These are phyloP conservation scores for Aphanomyces stellatus DNA, from an alignment of 352 stramenopile species.

Conservation along the genomic window DNA sequence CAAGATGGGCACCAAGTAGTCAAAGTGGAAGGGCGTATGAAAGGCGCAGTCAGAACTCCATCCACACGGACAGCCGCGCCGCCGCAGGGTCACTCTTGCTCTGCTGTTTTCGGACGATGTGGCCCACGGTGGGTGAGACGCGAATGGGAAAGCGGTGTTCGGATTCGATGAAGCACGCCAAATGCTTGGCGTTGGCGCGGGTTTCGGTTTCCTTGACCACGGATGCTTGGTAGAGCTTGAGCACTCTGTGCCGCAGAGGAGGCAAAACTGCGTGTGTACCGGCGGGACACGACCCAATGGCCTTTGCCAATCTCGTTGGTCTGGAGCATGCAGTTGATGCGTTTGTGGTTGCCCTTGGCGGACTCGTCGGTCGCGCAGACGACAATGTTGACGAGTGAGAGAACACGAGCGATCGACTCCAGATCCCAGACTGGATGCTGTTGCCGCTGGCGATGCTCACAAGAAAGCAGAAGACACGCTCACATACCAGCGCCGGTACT, in stretches of 20 bases:
- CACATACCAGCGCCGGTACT: too few species aligned
- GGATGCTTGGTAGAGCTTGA: not conserved
- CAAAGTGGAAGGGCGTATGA: too few species aligned
- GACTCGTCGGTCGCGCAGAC: not conserved
- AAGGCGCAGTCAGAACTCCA: not conserved
- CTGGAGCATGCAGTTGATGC: conserved; percentile 14
- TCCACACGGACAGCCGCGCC: not conserved
- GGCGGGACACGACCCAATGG: conserved; percentile 4
- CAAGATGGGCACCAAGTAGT: not conserved
- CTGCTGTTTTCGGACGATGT: not conserved
- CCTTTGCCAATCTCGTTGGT: conserved; percentile 1
- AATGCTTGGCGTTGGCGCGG: not conserved
- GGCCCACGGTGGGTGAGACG: not conserved
- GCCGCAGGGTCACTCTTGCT: not conserved
- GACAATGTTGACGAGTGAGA: not conserved
- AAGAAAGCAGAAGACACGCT: too few species aligned
- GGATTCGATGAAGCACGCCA: not conserved
- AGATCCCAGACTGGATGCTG: not conserved
- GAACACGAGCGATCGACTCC: not conserved
- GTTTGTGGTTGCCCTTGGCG: not conserved
- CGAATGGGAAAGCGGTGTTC: too few species aligned
- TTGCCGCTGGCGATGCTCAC: too few species aligned
- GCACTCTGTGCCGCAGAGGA: not conserved
- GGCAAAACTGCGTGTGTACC: conserved; percentile 11
- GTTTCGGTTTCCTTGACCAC: not conserved